These are phyloP conservation scores for Cadophora sp. DNA, from an alignment of 2,329 filamentous ascomycete genomes.

Conservation along the genomic window DNA sequence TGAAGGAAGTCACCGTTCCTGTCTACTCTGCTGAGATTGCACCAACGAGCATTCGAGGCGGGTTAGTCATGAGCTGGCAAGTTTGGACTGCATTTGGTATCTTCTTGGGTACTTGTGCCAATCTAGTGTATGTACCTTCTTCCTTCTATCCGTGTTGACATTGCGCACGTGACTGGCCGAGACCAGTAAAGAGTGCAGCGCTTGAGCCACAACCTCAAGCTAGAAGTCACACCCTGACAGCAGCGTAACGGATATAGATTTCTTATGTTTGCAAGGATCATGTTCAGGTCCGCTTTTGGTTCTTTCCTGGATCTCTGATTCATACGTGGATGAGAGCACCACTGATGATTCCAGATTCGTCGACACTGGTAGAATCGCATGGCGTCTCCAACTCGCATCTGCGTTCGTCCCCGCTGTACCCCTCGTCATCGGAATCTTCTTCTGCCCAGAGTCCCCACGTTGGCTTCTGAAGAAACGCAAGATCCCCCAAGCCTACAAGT, in stretches of 20 bases:
- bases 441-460: slow-evolving; percentile 69
- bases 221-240: too few relatives aligned
- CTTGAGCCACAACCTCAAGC: too few relatives aligned
- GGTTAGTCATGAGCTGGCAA: slow-evolving; percentile 60
- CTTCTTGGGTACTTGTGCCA: slow-evolving; percentile 55
- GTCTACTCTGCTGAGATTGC: slow-evolving; percentile 62
- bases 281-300: background rate
- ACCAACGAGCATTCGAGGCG: slow-evolving; percentile 59
- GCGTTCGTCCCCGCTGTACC: slow-evolving; percentile 71
- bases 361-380: slow-evolving; percentile 62
- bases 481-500: slow-evolving; percentile 56
- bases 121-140: slow-evolving; percentile 49
- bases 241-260: too few relatives aligned
- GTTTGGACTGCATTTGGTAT: slow-evolving; percentile 67
- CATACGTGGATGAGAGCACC: background rate
- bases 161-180: too few relatives aligned
- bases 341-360: slow-evolving; percentile 51
- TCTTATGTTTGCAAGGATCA: too few relatives aligned
- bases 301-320: background rate
- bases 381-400: slow-evolving; percentile 69
- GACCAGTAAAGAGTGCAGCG: too few relatives aligned
- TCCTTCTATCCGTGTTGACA: background rate
- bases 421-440: slow-evolving; percentile 60
- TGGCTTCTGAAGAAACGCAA: slow-evolving; percentile 61
- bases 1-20: slow-evolving; percentile 58